Base-by-base conservation (phyloP, 129 eudicot species). In the Arctium minus region DNA sequence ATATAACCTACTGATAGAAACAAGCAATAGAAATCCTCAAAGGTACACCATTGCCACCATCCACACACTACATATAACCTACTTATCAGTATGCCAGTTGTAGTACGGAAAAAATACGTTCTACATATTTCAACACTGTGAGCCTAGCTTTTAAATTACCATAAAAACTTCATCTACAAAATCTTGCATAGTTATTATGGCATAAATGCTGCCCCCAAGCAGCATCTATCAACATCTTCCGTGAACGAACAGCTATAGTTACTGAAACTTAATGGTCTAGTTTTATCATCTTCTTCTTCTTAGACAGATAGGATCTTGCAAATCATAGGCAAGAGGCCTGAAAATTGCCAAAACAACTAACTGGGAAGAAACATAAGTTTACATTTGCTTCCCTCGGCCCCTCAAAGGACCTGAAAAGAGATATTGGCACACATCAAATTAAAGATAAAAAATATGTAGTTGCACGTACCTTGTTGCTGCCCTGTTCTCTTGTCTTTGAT, bases 401-500 rank as follows among this genome's bases (percentile, higher is more conserved):
- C 92, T 87, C 91, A 88, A 89, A 83, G 78, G 73, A 91, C 99
- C 98, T 95, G 97, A 89, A 91, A 94, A 87, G 86, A 89, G 82
- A 92, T 79, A 84, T 75, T 10, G 86, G 81, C 39, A 81, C 27
- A 65, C 72, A 91, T 77, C 78, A 67, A 78, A 79, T 62, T 35
- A 77, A 38, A 50, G 64, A 72, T 31, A 75, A 53, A 71, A 17
- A 39, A 39, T 74, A 27, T 70, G 68, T 35, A 74, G 46, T 79
- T 64, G 84, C 82, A 85, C 89, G 86, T 93, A 93, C 99, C 99
- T 93, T 96, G 99, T 72, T 93, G 98, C 80, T 87, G 97, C 72
- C 99, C 99, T 44, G 99, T 89, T 88, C 94, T 90, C 86, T 90
- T 93, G 84, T 96, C 99, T 86, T 86, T 96, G 73, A 96, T 96